Evolutionary conservation across 345 rosid genomes (phyloP).

Genomic region (Pugionium dolabratum): DNA sequence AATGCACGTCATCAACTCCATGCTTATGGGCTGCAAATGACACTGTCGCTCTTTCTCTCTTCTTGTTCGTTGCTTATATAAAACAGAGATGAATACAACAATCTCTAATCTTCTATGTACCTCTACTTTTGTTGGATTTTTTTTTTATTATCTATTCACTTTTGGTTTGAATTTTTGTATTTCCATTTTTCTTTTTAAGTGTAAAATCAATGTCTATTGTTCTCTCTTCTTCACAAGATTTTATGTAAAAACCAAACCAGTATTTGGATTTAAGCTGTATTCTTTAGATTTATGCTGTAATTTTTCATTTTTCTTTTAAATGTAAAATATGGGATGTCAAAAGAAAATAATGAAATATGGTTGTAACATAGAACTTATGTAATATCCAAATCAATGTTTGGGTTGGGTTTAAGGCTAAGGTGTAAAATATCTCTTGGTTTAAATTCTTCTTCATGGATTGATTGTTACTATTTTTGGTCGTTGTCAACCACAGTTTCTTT

Average conservation of each 20-base stretch:
- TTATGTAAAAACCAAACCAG: slow-evolving; percentile 16
- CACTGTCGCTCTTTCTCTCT: not conserved
- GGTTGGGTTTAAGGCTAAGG: too few relatives aligned
- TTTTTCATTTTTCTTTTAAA: too few relatives aligned
- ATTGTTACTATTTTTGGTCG: not conserved
- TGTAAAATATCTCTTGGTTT: too few relatives aligned
- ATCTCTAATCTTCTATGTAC: slow-evolving; percentile 11
- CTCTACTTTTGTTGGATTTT: slow-evolving; percentile 14
- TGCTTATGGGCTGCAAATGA: slow-evolving; percentile 64
- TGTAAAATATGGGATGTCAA: too few relatives aligned
- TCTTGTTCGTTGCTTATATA: slow-evolving; percentile 25
- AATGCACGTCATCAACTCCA: slow-evolving; percentile 70
- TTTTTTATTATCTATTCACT: not conserved
- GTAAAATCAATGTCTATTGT: slow-evolving; percentile 16
- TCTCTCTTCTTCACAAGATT: not conserved
- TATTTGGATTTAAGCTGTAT: slow-evolving; percentile 6
- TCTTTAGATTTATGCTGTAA: too few relatives aligned
- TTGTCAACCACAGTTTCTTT: not conserved
- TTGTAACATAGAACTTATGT: too few relatives aligned
- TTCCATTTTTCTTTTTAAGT: slow-evolving; percentile 8
- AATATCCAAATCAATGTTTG: too few relatives aligned
- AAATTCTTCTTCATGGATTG: not conserved
- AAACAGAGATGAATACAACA: slow-evolving; percentile 31
- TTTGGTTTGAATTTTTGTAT: slow-evolving; percentile 32
- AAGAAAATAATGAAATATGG: too few relatives aligned